A percentile compares a stretch with the other conserved stretches of the same genome.
phyloP scores from a whole-genome alignment of 83 land plant genomes.

The Diphasiastrum complanatum region DNA sequence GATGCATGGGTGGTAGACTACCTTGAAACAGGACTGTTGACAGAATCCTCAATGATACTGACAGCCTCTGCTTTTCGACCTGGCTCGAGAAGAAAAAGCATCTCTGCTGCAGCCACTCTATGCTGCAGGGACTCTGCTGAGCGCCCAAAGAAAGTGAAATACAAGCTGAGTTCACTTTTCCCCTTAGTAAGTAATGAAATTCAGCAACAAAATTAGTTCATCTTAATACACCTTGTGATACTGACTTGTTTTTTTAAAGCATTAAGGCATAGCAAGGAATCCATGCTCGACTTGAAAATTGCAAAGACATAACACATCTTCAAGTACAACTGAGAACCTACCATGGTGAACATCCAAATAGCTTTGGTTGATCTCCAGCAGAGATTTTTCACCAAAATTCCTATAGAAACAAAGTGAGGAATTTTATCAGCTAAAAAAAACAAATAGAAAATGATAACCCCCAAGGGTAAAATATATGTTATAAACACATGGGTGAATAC shows the following conservation, averaged over 20 bases:
- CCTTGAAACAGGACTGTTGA: too few relatives aligned
- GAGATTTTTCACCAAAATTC: constrained; percentile 56
- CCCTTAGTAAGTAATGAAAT: not conserved
- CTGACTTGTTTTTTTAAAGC: not conserved
- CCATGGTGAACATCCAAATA: constrained; percentile 74
- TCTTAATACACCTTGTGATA: not conserved
- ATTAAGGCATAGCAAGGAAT: not conserved
- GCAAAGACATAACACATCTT: not conserved
- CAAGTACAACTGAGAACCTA: constrained; percentile 16
- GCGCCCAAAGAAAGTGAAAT: not conserved
- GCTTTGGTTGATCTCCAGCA: constrained; percentile 52
- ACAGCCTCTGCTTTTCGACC: constrained; percentile 56
- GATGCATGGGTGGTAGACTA: too few relatives aligned
- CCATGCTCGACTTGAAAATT: not conserved
- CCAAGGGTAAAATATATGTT: not conserved
- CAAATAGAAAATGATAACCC: not conserved
- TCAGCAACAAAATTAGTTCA: not conserved
- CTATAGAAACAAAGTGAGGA: constrained; percentile 28
- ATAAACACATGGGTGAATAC: not conserved
- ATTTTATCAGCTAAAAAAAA: not conserved
- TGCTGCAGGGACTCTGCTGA: constrained; percentile 80
- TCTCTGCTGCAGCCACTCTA: constrained; percentile 93
- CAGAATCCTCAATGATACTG: constrained; percentile 68
- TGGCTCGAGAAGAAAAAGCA: constrained; percentile 62
- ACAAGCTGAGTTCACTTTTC: not conserved